Percentiles rank a stretch among this genome's conserved stretches.
Evolutionary conservation across 768 basidiomycete genomes (phyloP).

Genomic region (Leccinellum rugosiceps): DNA sequence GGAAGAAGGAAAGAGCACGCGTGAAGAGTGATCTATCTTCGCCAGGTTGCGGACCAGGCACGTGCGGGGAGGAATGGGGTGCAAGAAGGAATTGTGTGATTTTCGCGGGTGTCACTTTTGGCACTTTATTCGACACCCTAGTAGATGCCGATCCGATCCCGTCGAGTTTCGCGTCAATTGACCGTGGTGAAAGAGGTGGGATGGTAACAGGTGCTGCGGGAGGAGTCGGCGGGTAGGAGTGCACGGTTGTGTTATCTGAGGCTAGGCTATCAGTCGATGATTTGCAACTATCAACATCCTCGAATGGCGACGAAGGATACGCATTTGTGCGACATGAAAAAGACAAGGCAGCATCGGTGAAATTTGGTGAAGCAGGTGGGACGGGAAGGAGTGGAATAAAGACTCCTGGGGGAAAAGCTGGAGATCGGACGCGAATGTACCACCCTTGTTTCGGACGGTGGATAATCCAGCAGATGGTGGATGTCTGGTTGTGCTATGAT

Average conservation of each 20-base stretch:
- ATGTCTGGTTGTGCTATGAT: constrained; percentile 62
- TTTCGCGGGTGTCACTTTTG: constrained; percentile 14
- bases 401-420: constrained; percentile 60
- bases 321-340: constrained; percentile 51
- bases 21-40: constrained; percentile 44
- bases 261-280: constrained; percentile 27
- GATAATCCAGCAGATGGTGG: constrained; percentile 67
- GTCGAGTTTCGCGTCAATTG: constrained; percentile 30
- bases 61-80: constrained; percentile 40
- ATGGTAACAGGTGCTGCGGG: constrained; percentile 32
- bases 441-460: constrained; percentile 80
- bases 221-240: constrained; percentile 61
- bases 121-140: neutral
- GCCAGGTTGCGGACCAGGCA: constrained; percentile 26
- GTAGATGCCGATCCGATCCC: constrained; percentile 8
- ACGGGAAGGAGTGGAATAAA: constrained; percentile 56
- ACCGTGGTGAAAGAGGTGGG: constrained; percentile 34
- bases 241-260: constrained; percentile 36
- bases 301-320: constrained; percentile 19
- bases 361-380: constrained; percentile 42
- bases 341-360: constrained; percentile 49
- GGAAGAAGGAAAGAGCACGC: constrained; percentile 48
- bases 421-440: constrained; percentile 77
- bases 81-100: constrained; percentile 53
- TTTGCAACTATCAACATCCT: constrained; percentile 8